Evolutionary conservation across 352 stramenopile genomes (phyloP).

Genomic region (Globisporangium barbulae): DNA sequence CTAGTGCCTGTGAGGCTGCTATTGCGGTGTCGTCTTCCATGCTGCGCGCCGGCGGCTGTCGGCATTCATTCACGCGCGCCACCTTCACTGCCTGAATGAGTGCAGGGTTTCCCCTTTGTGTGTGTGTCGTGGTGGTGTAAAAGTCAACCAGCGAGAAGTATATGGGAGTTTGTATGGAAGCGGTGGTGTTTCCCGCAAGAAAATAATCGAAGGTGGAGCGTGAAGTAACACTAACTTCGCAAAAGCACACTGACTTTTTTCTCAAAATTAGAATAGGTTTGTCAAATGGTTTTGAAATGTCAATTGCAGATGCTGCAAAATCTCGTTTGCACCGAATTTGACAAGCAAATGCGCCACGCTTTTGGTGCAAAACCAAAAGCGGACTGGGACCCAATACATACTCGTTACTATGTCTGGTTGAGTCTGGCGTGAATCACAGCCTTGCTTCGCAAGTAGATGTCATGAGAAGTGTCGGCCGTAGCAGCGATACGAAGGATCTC

Average conservation of each 20-base stretch:
- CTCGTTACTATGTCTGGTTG: no score
- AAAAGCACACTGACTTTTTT: constrained; percentile 6
- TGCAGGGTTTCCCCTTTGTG: neutral
- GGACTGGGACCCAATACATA: no score
- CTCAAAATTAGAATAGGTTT: constrained; percentile 2
- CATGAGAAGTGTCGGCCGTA: no score
- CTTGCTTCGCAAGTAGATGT: no score
- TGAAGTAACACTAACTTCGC: constrained; percentile 15
- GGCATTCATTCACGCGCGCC: constrained; percentile 16
- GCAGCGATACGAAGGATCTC: no score
- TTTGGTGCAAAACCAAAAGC: no score
- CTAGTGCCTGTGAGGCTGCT: neutral
- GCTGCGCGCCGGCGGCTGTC: constrained; percentile 7
- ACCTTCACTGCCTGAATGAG: constrained; percentile 1
- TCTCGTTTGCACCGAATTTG: neutral
- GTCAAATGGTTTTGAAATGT: neutral
- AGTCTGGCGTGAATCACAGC: no score
- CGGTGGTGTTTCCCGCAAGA: constrained; percentile 1
- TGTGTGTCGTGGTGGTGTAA: neutral
- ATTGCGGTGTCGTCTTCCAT: constrained; percentile 12
- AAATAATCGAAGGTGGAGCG: neutral
- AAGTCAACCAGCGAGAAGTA: neutral
- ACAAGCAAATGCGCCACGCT: no score
- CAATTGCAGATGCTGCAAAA: neutral
- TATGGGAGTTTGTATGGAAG: constrained; percentile 3